Conservation (phyloP, 352 stramenopile species). For the Pythium aquatile region DNA sequence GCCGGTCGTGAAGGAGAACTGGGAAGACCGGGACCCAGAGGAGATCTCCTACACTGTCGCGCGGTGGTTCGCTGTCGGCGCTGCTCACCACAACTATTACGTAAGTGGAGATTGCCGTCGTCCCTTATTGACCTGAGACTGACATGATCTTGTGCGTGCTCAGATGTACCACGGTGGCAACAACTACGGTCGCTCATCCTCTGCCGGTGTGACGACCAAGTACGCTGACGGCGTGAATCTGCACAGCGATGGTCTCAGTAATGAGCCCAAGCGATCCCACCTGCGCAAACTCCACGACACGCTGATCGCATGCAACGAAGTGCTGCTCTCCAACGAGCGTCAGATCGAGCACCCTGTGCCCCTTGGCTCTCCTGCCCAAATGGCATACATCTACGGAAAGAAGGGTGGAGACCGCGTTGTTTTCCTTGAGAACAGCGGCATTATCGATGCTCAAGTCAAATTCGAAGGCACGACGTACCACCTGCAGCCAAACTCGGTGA, state of each 20-base stretch:
- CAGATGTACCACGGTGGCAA: constrained; percentile 81
- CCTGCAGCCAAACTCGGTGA: constrained; percentile 40
- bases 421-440: constrained; percentile 58
- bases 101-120: constrained; percentile 31
- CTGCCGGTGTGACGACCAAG: constrained; percentile 67
- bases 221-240: constrained; percentile 72
- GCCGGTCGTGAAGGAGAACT: constrained; percentile 27
- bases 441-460: constrained; percentile 27
- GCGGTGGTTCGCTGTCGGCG: constrained; percentile 66
- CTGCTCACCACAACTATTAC: constrained; percentile 70
- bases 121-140: background rate
- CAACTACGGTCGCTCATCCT: constrained; percentile 62
- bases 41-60: constrained; percentile 62
- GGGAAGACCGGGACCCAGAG: constrained; percentile 46
- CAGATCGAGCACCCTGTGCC: constrained; percentile 46
- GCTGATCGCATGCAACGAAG: constrained; percentile 54
- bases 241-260: constrained; percentile 62
- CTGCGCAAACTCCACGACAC: constrained; percentile 56
- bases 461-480: constrained; percentile 40
- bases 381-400: constrained; percentile 47
- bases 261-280: constrained; percentile 69
- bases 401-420: constrained; percentile 28
- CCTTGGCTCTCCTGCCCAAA: constrained; percentile 28
- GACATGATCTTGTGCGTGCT: background rate
- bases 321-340: constrained; percentile 45